These are phyloP conservation scores for Metarhizium brunneum DNA, from an alignment of 2,329 filamentous ascomycete genomes.

Conservation along the genomic window DNA sequence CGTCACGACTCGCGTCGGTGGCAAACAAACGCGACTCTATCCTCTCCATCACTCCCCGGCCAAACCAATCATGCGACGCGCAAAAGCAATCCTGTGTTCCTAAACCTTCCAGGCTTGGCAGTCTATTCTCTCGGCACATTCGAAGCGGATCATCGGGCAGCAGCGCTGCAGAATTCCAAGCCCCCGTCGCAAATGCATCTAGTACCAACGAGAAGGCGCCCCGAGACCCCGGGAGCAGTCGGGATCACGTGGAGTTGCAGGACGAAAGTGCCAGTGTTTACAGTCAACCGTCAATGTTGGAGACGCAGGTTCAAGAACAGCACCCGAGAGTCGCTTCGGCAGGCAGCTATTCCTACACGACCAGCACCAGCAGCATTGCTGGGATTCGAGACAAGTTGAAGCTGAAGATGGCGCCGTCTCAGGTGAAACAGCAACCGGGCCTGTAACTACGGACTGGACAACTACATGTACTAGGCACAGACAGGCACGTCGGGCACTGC, in stretches of 20 bases:
- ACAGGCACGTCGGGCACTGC: background rate
- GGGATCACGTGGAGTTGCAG: background rate
- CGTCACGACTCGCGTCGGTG: background rate
- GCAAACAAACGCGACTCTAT: background rate
- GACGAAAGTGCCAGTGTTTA: background rate
- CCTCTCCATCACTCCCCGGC: background rate
- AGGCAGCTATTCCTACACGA: background rate
- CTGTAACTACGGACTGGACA: too few species aligned
- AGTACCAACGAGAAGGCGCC: background rate
- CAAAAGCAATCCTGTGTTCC: background rate
- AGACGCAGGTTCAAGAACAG: background rate
- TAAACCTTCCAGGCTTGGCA: background rate
- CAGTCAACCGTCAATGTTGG: background rate
- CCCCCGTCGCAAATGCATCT: background rate
- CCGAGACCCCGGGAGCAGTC: background rate
- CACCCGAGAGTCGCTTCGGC: background rate
- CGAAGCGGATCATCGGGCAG: background rate
- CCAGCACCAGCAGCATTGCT: background rate
- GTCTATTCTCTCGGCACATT: background rate
- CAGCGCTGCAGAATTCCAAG: background rate
- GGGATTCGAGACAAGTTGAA: background rate
- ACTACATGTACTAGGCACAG: background rate
- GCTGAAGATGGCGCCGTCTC: background rate
- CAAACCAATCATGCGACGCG: background rate
- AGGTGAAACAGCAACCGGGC: background rate